Evolutionary conservation across 2,329 filamentous ascomycete species (phyloP).

Genomic region (Ambrosiella xylebori): DNA sequence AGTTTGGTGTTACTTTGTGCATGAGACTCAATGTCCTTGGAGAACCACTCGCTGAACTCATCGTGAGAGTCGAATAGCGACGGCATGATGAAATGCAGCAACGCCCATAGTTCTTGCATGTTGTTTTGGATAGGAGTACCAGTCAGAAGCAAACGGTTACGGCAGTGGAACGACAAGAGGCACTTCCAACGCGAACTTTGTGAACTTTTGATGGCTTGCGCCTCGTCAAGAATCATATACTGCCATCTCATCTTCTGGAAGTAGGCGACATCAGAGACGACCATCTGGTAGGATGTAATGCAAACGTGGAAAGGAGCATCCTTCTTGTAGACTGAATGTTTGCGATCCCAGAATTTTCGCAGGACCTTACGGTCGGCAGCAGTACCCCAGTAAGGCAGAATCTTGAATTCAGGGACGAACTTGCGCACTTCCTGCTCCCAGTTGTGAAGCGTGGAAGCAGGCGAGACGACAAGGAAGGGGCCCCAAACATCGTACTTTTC

Average conservation of each 20-base stretch:
- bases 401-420: constrained; percentile 89
- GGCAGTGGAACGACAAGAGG: constrained; percentile 80
- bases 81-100: constrained; percentile 99
- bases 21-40: constrained; percentile 92
- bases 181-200: constrained; percentile 95
- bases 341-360: constrained; percentile 97
- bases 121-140: constrained; percentile 99
- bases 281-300: constrained; percentile 91
- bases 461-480: constrained; percentile 89
- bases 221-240: constrained; percentile 99
- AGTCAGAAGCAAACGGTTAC: constrained; percentile 81
- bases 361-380: constrained; percentile 88
- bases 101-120: constrained; percentile 97
- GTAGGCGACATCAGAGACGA: constrained; percentile 89
- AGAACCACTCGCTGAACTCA: constrained; percentile 88
- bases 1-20: constrained; percentile 98
- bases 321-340: constrained; percentile 86
- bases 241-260: constrained; percentile 99
- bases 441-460: constrained; percentile 91
- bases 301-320: constrained; percentile 92
- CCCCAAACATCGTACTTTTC: constrained; percentile 98
- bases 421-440: constrained; percentile 97
- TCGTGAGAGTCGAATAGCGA: constrained; percentile 89
- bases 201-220: constrained; percentile 97
- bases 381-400: constrained; percentile 92